Evolutionary conservation across 139 green algal species (phyloP).

Genomic region (Tetraselmis chui): DNA sequence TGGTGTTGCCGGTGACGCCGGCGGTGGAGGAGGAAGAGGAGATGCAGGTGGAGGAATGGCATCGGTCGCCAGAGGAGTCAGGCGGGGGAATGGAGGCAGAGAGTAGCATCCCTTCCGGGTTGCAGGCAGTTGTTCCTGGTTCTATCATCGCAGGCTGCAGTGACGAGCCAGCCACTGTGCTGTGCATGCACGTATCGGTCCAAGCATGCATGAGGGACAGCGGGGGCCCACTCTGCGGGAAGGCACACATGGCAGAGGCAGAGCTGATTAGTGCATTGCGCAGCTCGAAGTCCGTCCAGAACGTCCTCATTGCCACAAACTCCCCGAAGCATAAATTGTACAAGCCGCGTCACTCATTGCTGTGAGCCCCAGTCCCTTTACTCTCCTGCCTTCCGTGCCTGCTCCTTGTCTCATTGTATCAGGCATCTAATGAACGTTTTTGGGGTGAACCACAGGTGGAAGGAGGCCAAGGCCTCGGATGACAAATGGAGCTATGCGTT

Average conservation of each 20-base stretch:
- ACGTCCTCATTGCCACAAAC: neutral
- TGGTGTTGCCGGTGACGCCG: neutral
- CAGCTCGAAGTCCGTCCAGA: neutral
- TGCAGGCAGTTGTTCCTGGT: too few species aligned
- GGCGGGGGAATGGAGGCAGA: too few species aligned
- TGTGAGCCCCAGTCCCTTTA: neutral
- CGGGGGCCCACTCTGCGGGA: neutral
- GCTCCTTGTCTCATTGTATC: neutral
- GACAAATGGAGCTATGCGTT: neutral
- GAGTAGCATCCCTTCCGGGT: too few species aligned
- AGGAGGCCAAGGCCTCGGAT: neutral
- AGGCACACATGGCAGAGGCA: neutral
- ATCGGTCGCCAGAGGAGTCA: too few species aligned
- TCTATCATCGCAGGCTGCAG: neutral
- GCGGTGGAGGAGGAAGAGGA: neutral
- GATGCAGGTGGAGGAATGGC: too few species aligned
- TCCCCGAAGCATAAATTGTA: neutral
- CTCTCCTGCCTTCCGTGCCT: neutral
- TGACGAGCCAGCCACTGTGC: neutral
- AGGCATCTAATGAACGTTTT: neutral
- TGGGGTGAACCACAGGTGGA: neutral
- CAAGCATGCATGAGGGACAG: neutral
- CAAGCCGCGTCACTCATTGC: neutral
- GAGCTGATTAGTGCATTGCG: neutral
- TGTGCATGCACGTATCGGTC: neutral